Evolutionary conservation across 1,284 basidiomycete species (phyloP).

Genomic region (Rhodotorula sp.): DNA sequence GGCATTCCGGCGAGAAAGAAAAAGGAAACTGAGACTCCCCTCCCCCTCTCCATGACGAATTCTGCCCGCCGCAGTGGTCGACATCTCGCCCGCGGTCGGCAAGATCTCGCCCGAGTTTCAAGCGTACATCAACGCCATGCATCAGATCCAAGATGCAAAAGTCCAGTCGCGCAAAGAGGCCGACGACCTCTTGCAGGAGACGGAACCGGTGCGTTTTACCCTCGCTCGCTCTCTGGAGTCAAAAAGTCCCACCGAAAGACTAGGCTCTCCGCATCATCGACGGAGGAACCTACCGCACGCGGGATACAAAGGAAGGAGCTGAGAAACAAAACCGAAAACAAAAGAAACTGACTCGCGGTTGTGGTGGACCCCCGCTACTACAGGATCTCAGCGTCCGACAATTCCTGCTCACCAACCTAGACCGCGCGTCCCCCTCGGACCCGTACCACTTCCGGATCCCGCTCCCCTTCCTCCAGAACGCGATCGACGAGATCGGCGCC

Average conservation of each 20-base stretch:
- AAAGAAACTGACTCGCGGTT: background rate
- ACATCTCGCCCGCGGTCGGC: constrained; percentile 71
- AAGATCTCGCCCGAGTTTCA: constrained; percentile 65
- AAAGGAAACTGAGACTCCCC: too few relatives aligned
- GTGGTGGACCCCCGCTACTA: too few relatives aligned
- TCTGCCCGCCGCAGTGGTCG: constrained; percentile 57
- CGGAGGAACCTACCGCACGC: too few relatives aligned
- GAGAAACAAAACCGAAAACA: too few relatives aligned
- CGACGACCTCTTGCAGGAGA: constrained; percentile 61
- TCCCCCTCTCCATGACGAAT: too few relatives aligned
- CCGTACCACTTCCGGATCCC: constrained; percentile 68
- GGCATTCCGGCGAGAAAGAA: too few relatives aligned
- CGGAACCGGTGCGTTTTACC: constrained; percentile 57
- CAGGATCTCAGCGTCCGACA: constrained; percentile 69
- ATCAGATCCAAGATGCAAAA: constrained; percentile 60
- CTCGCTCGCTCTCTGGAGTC: background rate
- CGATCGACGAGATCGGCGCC: constrained; percentile 66
- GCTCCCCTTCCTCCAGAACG: constrained; percentile 62
- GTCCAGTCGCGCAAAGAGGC: constrained; percentile 65
- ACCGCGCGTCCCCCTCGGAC: constrained; percentile 46
- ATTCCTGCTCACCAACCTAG: constrained; percentile 80
- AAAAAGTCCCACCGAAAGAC: background rate
- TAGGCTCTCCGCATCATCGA: too few relatives aligned
- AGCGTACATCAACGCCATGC: constrained; percentile 68
- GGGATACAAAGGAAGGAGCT: too few relatives aligned